Conservation (phyloP, 495 filamentous ascomycete species). For the Xylaria venustula region DNA sequence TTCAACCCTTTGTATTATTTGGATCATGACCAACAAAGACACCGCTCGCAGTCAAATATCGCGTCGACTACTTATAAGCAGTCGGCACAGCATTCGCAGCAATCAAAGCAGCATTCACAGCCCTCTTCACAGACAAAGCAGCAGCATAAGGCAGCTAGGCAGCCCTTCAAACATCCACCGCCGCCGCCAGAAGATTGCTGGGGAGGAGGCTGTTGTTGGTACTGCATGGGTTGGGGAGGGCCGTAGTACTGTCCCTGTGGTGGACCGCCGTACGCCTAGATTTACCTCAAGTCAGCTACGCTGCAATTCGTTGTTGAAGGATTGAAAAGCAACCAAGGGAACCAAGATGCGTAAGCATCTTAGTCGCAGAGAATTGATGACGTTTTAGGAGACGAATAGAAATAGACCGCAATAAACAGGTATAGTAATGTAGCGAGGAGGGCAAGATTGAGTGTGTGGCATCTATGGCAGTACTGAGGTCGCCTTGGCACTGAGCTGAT, state of each 20-base stretch:
- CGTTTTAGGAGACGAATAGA: no score
- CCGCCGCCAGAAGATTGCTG: constrained; percentile 47
- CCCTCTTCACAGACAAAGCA: constrained; percentile 77
- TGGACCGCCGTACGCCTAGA: constrained; percentile 28
- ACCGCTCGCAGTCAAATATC: not conserved
- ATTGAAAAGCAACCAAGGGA: not conserved
- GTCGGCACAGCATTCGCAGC: constrained; percentile 62
- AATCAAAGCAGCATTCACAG: constrained; percentile 75
- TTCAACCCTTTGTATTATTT: not conserved
- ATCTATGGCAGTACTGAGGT: not conserved
- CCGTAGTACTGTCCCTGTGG: constrained; percentile 21
- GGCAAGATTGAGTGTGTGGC: not conserved
- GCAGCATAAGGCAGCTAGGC: constrained; percentile 70
- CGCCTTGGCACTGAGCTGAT: not conserved
- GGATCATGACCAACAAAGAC: not conserved
- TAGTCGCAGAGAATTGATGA: not conserved
- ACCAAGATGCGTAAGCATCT: not conserved
- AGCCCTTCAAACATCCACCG: constrained; percentile 61
- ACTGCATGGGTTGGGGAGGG: constrained; percentile 49
- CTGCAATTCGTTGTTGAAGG: not conserved
- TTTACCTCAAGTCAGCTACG: constrained; percentile 12
- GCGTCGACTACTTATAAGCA: constrained; percentile 1
- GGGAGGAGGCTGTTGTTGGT: constrained; percentile 59
- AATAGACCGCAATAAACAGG: not conserved
- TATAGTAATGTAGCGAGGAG: not conserved